These are phyloP conservation scores for Panicum miliaceum DNA, from an alignment of 176 grass and related monocot genomes.

Conservation along the genomic window DNA sequence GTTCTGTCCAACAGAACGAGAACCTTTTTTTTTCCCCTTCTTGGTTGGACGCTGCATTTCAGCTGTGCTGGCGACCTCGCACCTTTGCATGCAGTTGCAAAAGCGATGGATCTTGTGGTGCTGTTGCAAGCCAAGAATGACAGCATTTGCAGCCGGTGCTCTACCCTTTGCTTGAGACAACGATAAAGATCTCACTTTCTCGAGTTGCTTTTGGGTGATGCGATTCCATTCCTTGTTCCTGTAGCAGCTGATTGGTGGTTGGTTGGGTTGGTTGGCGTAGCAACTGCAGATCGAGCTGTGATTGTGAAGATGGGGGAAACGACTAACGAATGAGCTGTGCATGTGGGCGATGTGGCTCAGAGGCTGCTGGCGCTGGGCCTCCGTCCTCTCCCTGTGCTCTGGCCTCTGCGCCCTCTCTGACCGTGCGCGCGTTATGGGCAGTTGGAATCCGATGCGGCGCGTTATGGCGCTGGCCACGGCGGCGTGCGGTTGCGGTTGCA, in stretches of 20 bases:
- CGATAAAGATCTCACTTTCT: neutral
- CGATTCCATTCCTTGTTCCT: neutral
- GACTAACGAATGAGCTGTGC: conserved; percentile 36
- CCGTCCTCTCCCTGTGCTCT: neutral
- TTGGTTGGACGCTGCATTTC: neutral
- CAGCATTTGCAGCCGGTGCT: neutral
- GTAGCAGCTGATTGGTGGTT: conserved; percentile 20
- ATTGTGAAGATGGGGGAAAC: neutral
- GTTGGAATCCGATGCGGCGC: conserved; percentile 57
- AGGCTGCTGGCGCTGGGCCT: neutral
- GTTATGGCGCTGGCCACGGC: no score
- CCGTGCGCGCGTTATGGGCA: conserved; percentile 16
- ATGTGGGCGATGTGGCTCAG: conserved; percentile 22
- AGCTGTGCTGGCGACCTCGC: neutral
- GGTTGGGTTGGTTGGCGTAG: conserved; percentile 16
- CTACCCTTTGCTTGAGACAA: neutral
- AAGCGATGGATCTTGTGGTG: neutral
- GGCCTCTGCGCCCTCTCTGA: neutral
- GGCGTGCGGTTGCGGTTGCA: neutral
- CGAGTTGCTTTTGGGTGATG: neutral
- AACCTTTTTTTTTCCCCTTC: neutral
- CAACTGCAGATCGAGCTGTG: neutral
- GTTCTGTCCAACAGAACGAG: neutral
- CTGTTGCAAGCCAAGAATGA: neutral
- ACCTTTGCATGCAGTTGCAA: neutral